Evolutionary conservation across 2,329 filamentous ascomycete species (phyloP), one percentile per base, ranked within the genome.

Genomic region (Zymoseptoria brevis): DNA sequence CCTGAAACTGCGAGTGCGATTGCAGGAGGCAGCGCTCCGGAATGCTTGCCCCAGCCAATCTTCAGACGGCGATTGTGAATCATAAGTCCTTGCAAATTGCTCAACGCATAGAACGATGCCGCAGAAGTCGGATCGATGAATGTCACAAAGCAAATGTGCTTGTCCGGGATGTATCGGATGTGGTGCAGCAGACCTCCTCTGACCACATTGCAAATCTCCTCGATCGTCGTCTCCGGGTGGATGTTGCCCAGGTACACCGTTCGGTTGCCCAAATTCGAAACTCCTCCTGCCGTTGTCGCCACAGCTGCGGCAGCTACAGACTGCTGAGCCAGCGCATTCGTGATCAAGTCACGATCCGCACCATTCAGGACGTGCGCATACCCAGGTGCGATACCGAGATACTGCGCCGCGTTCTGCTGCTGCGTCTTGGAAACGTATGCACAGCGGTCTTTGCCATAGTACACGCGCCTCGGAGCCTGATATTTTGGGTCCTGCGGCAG

Each of bases 1-100:
- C 93, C 94, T 67, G 91, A 96, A 56, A 99, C 94, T 53, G 94
- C 94, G 65, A 99, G 80, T 19, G 94, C 93, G 72, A 99, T 97
- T 7, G 94, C 94, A 19, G 94, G 92, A 48, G 94, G 94, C 24
- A 99, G 85, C 66, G 92, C 93, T 61, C 94, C 94, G 4, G 94
- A 99, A 76, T 99, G 94, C 81, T 99, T 99, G 65, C 94, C 94
- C 94, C 94, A 99, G 66, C 94, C 94, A 73, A 99, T 96, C 83
- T 99, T 99, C 67, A 99, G 81, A 56, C 94, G 87, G 64, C 94
- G 86, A 77, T 99, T 99, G 79, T 99, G 94, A 69, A 99, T 99
- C 94, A 99, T 99, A 65, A 99, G 79, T 22, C 94, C 94, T 74
- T 99, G 94, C 26, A 99, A 81, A 76, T 97, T 97, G 82, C 92